Evolutionary conservation across 1,139 yeast species (phyloP), one percentile per base, ranked within the genome.

Genomic region (Saccharomycopsis hybrid): DNA sequence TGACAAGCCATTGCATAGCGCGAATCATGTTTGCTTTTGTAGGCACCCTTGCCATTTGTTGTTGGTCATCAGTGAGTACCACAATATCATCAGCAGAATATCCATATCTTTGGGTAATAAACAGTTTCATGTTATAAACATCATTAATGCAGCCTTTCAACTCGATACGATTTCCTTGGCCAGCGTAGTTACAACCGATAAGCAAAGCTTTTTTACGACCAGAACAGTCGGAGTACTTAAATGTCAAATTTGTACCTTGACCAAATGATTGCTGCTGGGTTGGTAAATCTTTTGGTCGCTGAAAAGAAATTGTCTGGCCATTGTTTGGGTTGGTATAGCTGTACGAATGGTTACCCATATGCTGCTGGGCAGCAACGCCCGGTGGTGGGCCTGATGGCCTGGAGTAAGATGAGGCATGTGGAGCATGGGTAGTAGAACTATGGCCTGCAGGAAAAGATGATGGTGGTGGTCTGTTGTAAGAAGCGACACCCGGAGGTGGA

Each of bases 1-100:
- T 67, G 37, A 82, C 88, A 30, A 85, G 73, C 95, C 95, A 85
- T 58, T 78, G 79, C 87, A 85, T 82, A 1, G 87, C 94, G 38
- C 83, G 69, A 42, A 83, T 59, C 58, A 85, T 83, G 62, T 85
- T 85, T 13, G 70, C 77, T 56, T 73, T 70, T 8, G 86, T 81
- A 8, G 95, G 95, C 30, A 80, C 68, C 31, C 79, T 70, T 36
- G 80, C 74, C 48, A 68, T 65, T 53, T 79, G 62, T 55, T 72
- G 77, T 53, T 71, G 75, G 60, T 81, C 85, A 60, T 85, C 95
- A 5, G 89, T 82, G 58, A 85, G 67, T 49, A 84, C 71, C 32
- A 85, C 92, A 72, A 85, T 84, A 59, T 85, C 87, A n/a, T 81
- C 85, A 59, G 70, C 68, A 43, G 65, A 61, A 65, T 82, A 85